phyloP scores from a whole-genome alignment of 1,284 basidiomycete species.

The Papiliotrema flavescens region DNA sequence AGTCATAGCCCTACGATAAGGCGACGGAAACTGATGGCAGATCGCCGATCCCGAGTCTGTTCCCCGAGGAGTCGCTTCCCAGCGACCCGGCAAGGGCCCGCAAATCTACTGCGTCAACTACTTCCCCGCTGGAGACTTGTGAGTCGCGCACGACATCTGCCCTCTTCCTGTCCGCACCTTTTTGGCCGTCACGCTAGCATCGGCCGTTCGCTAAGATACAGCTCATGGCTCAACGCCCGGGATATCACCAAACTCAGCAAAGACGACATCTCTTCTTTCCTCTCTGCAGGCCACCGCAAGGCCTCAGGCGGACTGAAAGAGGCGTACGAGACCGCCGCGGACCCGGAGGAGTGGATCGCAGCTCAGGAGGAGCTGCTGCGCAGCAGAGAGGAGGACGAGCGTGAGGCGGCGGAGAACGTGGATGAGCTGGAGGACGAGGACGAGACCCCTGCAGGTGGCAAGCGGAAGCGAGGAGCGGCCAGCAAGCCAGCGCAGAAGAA shows the following conservation, averaged over 20 bases:
- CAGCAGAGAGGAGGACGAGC: conserved; percentile 58
- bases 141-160: conserved; percentile 47
- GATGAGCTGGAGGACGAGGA: conserved; percentile 58
- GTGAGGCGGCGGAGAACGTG: conserved; percentile 58
- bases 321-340: conserved; percentile 77
- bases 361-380: conserved; percentile 56
- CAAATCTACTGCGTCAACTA: conserved; percentile 38
- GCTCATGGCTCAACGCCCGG: conserved; percentile 78
- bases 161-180: neutral
- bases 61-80: conserved; percentile 30
- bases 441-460: conserved; percentile 53
- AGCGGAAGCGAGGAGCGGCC: conserved; percentile 53
- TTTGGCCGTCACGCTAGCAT: conserved; percentile 7
- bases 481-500: conserved; percentile 50
- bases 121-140: conserved; percentile 75
- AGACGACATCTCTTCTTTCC: conserved; percentile 79
- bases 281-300: conserved; percentile 66
- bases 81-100: conserved; percentile 31
- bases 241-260: conserved; percentile 75
- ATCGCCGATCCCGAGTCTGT: conserved; percentile 38
- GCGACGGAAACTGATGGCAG: conserved; percentile 14
- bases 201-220: neutral
- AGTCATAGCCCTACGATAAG: conserved; percentile 6
- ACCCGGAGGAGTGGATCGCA: conserved; percentile 67
- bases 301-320: conserved; percentile 68